Conservation (phyloP, 192 early-diverging fungal species). For the Coemansia sp. region DNA sequence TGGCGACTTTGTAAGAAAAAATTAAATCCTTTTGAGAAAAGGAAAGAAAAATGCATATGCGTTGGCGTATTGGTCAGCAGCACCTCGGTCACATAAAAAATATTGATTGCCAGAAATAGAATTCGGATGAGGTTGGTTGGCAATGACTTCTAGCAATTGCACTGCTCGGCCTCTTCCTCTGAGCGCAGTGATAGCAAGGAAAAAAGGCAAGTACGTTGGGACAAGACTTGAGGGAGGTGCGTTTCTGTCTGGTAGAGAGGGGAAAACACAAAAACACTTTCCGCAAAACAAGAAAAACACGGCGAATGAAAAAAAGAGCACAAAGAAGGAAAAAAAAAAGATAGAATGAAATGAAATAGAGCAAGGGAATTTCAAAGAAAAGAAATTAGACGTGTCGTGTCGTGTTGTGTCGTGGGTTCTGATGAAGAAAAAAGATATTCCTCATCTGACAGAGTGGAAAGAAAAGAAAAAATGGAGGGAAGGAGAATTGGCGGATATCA, state of each 20-base stretch:
- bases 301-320: conserved; percentile 17
- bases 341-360: conserved; percentile 5
- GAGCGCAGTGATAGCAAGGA: background rate
- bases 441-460: conserved; percentile 4
- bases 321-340: conserved; percentile 10
- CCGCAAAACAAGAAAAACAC: background rate
- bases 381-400: background rate
- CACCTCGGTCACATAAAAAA: background rate
- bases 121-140: background rate
- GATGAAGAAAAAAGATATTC: conserved; percentile 6
- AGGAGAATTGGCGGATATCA: too few relatives aligned
- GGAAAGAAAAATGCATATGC: background rate
- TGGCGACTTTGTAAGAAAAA: conserved; percentile 2
- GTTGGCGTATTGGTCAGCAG: background rate
- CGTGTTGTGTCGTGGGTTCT: background rate
- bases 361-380: conserved; percentile 7
- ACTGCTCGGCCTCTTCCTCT: background rate
- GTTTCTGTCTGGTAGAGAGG: background rate
- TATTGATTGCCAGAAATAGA: background rate
- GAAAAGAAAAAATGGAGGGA: too few relatives aligned
- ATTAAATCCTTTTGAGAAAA: conserved; percentile 1
- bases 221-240: background rate
- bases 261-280: background rate
- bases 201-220: background rate
- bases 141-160: background rate